Percentiles rank a stretch among this genome's conserved stretches.
These are phyloP conservation scores for Calocybe gangraenosa DNA, from an alignment of 768 basidiomycete genomes.

Conservation along the genomic window DNA sequence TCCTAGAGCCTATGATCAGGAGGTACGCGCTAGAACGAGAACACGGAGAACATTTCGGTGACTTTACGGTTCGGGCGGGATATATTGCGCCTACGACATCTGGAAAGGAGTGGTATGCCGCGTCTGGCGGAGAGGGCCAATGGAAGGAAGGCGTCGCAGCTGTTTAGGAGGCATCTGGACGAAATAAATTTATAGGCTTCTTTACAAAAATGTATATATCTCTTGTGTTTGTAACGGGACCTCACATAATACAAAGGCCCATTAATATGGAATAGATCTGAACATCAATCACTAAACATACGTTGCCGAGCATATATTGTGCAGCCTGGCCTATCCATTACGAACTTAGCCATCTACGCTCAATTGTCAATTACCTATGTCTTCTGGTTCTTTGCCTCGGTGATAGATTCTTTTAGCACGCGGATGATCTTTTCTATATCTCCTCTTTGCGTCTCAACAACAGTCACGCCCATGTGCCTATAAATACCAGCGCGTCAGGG, in stretches of 20 bases:
- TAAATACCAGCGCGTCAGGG: slow-evolving; percentile 3
- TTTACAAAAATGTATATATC: too few relatives aligned
- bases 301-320: too few relatives aligned
- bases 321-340: too few relatives aligned
- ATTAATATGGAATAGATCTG: too few relatives aligned
- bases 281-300: too few relatives aligned
- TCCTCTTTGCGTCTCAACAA: slow-evolving; percentile 59
- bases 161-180: neutral
- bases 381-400: slow-evolving; percentile 33
- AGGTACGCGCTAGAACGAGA: slow-evolving; percentile 82
- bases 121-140: slow-evolving; percentile 74
- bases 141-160: slow-evolving; percentile 30
- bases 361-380: slow-evolving; percentile 3
- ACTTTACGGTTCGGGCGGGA: slow-evolving; percentile 89
- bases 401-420: slow-evolving; percentile 57
- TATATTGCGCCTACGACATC: slow-evolving; percentile 84
- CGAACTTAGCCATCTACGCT: neutral
- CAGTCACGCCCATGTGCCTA: slow-evolving; percentile 91
- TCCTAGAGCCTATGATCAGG: slow-evolving; percentile 92
- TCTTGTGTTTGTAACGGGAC: too few relatives aligned
- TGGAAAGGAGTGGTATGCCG: slow-evolving; percentile 85
- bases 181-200: too few relatives aligned
- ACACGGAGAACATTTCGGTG: slow-evolving; percentile 91
- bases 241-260: too few relatives aligned
- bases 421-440: slow-evolving; percentile 73